Base-by-base conservation (phyloP, 768 basidiomycete genomes). In the Lentinula raphanica region DNA sequence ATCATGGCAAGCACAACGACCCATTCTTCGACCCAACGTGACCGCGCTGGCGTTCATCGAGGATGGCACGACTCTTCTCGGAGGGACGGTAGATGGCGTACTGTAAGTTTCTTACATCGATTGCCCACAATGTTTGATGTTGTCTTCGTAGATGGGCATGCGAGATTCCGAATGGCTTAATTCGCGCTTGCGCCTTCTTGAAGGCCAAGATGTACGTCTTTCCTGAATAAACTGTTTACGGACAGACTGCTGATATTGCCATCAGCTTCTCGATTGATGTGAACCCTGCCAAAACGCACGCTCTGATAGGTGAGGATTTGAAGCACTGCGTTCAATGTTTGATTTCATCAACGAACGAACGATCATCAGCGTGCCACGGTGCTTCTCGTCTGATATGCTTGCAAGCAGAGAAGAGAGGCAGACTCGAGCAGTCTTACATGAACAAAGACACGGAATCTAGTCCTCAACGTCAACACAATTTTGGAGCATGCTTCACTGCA, bases 31-130 rank as follows among this genome's bases (percentile, higher is more conserved):
- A 54, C 82, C 80, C 60, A 84, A 86, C 55, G 84, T 88, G 48
- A 85, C 84, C 7, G 77, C 80, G 3, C 76, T 89, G 58, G 76
- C 74, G 62, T 88, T 89, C 64, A 74, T 87, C 8, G 79, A 84
- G 23, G 82, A 82, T 31, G 88, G 87, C 0, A 75, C 76, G 36
- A 84, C 82, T 49, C 70, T 89, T 45, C 71, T 89, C 23, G 87
- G 88, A 0, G 88, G 86, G 1, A 88, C 88, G 28, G 78, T 76
- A 54, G 87, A 89, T 63, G 87, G 87, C 11, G 82, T 84, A 19
- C 63, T 89, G 87, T 88, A 68, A 32, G 60, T 58, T 40, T 11
- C 51, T n/a, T 5, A 27, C 44, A 11, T 40, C n/a, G n/a, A 39
- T 25, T 45, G 11, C 11, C 19, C 31, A 11, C 45, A 21, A 36